phyloP scores from a whole-genome alignment of 2,329 filamentous ascomycete species.

The Fusarium sublunatum region DNA sequence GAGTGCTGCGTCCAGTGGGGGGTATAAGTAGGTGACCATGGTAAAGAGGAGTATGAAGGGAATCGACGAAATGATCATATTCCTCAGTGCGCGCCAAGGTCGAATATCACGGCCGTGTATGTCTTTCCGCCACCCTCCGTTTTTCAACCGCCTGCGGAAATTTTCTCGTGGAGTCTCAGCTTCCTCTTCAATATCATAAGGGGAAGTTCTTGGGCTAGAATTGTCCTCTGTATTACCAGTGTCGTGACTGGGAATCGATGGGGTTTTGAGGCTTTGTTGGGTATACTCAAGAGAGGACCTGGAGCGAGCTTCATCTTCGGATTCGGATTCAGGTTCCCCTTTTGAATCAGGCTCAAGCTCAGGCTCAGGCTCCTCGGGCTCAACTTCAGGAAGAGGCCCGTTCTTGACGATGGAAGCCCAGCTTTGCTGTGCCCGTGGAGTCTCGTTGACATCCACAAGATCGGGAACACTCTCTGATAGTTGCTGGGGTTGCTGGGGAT shows the following conservation, averaged over 20 bases:
- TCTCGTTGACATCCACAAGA: conserved; percentile 11
- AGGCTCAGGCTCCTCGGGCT: conserved; percentile 27
- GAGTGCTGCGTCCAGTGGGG: conserved; percentile 35
- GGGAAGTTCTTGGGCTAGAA: conserved; percentile 13
- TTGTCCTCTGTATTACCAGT: conserved; percentile 47
- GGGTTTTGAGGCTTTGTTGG: conserved; percentile 59
- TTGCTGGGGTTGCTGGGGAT: conserved; percentile 12
- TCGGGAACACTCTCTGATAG: conserved; percentile 30
- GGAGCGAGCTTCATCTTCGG: conserved; percentile 56
- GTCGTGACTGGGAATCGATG: conserved; percentile 55
- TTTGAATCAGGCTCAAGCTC: conserved; percentile 27
- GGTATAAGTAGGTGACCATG: conserved; percentile 46
- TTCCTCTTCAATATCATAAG: conserved; percentile 19
- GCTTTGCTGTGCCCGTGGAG: conserved; percentile 24
- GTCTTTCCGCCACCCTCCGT: not conserved
- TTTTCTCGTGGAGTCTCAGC: conserved; percentile 17
- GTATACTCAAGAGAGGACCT: conserved; percentile 60
- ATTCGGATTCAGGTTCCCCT: conserved; percentile 51
- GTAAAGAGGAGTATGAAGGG: conserved; percentile 43
- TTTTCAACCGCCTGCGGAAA: conserved; percentile 24
- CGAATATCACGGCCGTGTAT: conserved; percentile 25
- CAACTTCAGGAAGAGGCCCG: conserved; percentile 26
- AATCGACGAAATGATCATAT: conserved; percentile 36
- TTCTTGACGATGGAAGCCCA: conserved; percentile 34
- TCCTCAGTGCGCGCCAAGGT: conserved; percentile 30